Base-by-base conservation (phyloP, 495 filamentous ascomycete species). In the Echria macrotheca region DNA sequence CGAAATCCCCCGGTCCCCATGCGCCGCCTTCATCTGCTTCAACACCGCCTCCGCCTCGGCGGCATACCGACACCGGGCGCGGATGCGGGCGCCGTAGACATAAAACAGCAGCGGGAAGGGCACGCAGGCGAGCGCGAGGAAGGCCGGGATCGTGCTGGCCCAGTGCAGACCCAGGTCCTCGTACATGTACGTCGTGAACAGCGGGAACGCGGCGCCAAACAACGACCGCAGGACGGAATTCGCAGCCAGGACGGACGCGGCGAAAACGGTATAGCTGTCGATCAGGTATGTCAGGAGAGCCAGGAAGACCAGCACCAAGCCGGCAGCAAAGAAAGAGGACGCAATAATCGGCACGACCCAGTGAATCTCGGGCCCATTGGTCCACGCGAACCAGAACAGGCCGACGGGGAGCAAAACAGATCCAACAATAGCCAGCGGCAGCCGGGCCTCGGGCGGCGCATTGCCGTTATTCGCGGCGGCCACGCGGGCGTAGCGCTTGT, bases 101-200 rank as follows among this genome's bases (percentile, higher is more conserved):
- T 85, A 87, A 69, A 93, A 87, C 31, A 94, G 64, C 69, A 85
- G 85, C 8, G 87, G 87, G 64, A 89, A 87, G 0, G 88, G 88
- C 38, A 89, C 71, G 61, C 87, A 91, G 15, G 72, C 76, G 12
- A 91, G 67, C 3, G 85, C 80, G 5, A 93, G 68, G 69, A 91
- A 91, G 0, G 85, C 88, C 0, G 86, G 86, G 39, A 94, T 75
- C 1, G 77, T 79, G 14, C 78, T 83, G 3, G 86, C 88, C 88
- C 87, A 91, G 70, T 91, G 85, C 50, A 85, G 82, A 49, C 87
- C 87, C 1, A 95, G 76, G 59, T 81, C 72, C 5, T 71, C 26
- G 63, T 87, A 93, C 84, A 93, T 86, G 48, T 84, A 56, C 0
- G 76, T 79, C 3, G 87, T 91, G 72, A 95, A 93, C 0, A 95